Percentiles rank a stretch among this genome's conserved stretches.
phyloP scores from a whole-genome alignment of 805 yeast species.

The Isabelozyma heimii region DNA sequence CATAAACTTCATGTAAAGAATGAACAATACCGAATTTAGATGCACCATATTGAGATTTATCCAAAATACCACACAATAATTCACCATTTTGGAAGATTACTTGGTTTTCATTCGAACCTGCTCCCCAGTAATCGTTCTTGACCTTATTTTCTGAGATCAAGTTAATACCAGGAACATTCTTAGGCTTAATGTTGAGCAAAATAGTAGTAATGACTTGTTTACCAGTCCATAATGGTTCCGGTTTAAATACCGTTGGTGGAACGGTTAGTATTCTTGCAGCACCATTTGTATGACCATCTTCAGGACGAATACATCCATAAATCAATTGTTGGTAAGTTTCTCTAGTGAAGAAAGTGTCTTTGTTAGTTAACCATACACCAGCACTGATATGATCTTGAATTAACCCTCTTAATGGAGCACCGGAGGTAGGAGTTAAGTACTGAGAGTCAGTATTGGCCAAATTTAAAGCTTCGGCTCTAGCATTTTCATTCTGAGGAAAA shows the following conservation, averaged over 20 bases:
- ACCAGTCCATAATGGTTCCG: constrained; percentile 95
- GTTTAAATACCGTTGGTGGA: constrained; percentile 87
- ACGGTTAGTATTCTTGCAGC: constrained; percentile 60
- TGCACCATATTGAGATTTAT: constrained; percentile 98
- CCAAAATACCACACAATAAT: constrained; percentile 86
- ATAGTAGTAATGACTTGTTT: constrained; percentile 95
- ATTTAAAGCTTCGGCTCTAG: constrained; percentile 92
- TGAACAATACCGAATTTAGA: constrained; percentile 96
- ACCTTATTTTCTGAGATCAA: constrained; percentile 80
- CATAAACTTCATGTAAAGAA: constrained; percentile 93
- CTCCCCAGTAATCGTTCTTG: constrained; percentile 94
- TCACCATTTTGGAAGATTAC: constrained; percentile 87
- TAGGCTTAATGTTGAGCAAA: constrained; percentile 81
- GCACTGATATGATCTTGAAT: constrained; percentile 99
- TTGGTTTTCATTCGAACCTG: constrained; percentile 76
- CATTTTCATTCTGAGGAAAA: constrained; percentile 97
- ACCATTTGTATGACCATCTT: constrained; percentile 89
- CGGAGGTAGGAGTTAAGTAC: constrained; percentile 97
- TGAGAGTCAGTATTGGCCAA: constrained; percentile 97
- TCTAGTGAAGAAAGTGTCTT: constrained; percentile 87
- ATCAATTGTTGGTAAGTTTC: constrained; percentile 91
- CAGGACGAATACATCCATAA: constrained; percentile 94
- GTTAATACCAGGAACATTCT: constrained; percentile 87
- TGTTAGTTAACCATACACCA: constrained; percentile 96
- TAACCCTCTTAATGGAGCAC: constrained; percentile 96